Evolutionary conservation across 2,329 filamentous ascomycete species (phyloP).

Genomic region (Hypomyces rosellus): DNA sequence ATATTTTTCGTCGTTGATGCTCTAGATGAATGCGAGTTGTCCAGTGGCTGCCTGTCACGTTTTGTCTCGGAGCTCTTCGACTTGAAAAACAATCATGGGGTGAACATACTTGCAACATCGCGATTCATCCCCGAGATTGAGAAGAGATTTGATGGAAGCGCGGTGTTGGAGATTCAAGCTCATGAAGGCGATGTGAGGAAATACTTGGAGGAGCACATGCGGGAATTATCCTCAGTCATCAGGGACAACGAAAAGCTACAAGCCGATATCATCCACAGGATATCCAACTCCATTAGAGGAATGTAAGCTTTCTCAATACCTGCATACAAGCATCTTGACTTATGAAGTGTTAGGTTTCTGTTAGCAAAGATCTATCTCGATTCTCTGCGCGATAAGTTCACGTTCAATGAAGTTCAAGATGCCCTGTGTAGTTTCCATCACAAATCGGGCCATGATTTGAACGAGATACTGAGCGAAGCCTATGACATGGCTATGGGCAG

Average conservation of each 20-base stretch:
- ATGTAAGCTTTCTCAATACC: neutral
- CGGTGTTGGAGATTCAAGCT: neutral
- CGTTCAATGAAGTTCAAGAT: too few species aligned
- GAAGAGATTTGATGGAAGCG: neutral
- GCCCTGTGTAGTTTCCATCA: too few species aligned
- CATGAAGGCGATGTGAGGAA: neutral
- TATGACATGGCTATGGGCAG: constrained; percentile 22
- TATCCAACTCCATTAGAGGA: neutral
- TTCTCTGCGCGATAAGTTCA: neutral
- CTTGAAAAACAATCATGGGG: neutral
- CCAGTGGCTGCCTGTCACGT: neutral
- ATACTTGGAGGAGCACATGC: neutral
- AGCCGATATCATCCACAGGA: neutral
- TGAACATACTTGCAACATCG: neutral
- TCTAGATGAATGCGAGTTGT: neutral
- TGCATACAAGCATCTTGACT: too few species aligned
- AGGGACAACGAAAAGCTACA: neutral
- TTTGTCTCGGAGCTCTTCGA: neutral
- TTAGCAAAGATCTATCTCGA: neutral
- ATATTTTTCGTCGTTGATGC: too few species aligned
- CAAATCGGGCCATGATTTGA: neutral
- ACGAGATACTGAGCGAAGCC: neutral
- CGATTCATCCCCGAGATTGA: neutral
- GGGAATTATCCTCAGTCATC: neutral
- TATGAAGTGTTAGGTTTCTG: neutral